phyloP scores from a whole-genome alignment of 148 eudicot species.

The Fagopyrum tataricum region DNA sequence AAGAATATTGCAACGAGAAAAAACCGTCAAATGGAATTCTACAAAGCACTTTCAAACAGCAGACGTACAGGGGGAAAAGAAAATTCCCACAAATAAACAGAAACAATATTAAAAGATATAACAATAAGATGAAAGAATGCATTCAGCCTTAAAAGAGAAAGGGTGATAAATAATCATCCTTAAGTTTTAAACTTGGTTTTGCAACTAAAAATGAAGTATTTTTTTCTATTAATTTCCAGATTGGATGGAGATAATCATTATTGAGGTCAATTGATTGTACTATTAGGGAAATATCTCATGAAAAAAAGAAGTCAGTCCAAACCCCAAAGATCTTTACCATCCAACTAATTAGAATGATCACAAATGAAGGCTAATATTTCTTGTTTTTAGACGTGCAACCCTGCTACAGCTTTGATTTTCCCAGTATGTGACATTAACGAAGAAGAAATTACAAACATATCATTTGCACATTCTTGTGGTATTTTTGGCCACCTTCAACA shows the following conservation, averaged over 20 bases:
- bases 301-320: not conserved
- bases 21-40: not conserved
- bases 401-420: not conserved
- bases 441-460: not conserved
- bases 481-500: not conserved
- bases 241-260: not conserved
- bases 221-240: not conserved
- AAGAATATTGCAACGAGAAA: constrained; percentile 6
- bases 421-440: not conserved
- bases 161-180: constrained; percentile 4
- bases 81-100: not conserved
- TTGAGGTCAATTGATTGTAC: not conserved
- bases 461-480: not conserved
- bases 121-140: not conserved
- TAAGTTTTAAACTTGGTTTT: not conserved
- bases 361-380: not conserved
- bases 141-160: not conserved
- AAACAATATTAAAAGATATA: not conserved
- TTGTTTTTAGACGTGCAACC: not conserved
- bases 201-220: not conserved
- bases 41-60: not conserved
- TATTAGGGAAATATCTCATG: not conserved
- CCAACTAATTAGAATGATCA: not conserved
- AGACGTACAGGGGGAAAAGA: not conserved
- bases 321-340: not conserved